A percentile compares a stretch with the other conserved stretches of the same genome.
These are phyloP conservation scores for Fusarium anguioides DNA, from an alignment of 2,329 filamentous ascomycete genomes.

Conservation along the genomic window DNA sequence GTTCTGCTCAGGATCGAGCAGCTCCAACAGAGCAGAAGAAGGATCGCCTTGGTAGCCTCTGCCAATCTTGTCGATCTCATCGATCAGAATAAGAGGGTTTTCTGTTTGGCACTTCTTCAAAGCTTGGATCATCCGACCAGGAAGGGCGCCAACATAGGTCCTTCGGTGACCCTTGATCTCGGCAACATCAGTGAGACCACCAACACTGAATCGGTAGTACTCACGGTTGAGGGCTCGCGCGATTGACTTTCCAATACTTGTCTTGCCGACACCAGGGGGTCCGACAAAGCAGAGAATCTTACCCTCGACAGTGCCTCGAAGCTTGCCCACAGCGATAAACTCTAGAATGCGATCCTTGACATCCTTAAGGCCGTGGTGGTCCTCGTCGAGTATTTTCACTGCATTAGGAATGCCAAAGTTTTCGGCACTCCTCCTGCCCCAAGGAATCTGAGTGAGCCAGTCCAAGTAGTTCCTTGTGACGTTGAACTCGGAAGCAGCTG, in stretches of 20 bases:
- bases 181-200: slow-evolving; percentile 94
- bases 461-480: slow-evolving; percentile 98
- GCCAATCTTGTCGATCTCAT: slow-evolving; percentile 98
- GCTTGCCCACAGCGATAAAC: slow-evolving; percentile 97
- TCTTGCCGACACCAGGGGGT: slow-evolving; percentile 97
- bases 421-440: slow-evolving; percentile 94
- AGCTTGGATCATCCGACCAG: slow-evolving; percentile 96
- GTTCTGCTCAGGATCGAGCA: slow-evolving; percentile 97
- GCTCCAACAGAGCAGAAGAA: slow-evolving; percentile 89
- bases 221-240: slow-evolving; percentile 93
- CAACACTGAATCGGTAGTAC: slow-evolving; percentile 98
- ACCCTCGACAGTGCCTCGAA: slow-evolving; percentile 95
- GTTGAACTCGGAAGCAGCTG: slow-evolving; percentile 97
- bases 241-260: slow-evolving; percentile 98
- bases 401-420: slow-evolving; percentile 97
- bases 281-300: slow-evolving; percentile 99
- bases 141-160: slow-evolving; percentile 95
- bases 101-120: slow-evolving; percentile 99
- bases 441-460: slow-evolving; percentile 98
- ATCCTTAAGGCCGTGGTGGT: slow-evolving; percentile 96
- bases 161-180: slow-evolving; percentile 98
- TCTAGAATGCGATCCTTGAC: slow-evolving; percentile 98
- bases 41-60: slow-evolving; percentile 97
- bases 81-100: slow-evolving; percentile 95
- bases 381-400: slow-evolving; percentile 89